Conservation (phyloP, 495 filamentous ascomycete genomes). For the Talaromyces liani region DNA sequence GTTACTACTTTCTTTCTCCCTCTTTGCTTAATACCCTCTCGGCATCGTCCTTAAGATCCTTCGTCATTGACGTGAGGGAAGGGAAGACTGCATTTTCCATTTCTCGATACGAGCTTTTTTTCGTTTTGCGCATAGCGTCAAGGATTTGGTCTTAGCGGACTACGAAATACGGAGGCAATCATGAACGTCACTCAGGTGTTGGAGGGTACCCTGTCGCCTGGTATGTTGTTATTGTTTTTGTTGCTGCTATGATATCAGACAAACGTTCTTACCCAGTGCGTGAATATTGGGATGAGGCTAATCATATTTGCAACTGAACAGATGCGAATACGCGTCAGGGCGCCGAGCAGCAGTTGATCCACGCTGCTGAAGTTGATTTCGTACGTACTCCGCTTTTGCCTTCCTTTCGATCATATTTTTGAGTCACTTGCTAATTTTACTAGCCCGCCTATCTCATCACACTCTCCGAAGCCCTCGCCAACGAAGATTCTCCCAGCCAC, state of each 20-base stretch:
- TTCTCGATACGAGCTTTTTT: background rate
- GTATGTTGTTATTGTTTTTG: slow-evolving; percentile 41
- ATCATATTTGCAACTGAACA: slow-evolving; percentile 25
- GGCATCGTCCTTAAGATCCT: background rate
- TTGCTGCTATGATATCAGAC: slow-evolving; percentile 4
- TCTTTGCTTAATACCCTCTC: background rate
- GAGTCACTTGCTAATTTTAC: slow-evolving; percentile 11
- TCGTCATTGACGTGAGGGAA: background rate
- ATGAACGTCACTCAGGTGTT: slow-evolving; percentile 84
- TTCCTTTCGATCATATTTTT: slow-evolving; percentile 13
- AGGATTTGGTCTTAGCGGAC: background rate
- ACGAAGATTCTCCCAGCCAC: slow-evolving; percentile 72
- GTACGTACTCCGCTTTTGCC: slow-evolving; percentile 49
- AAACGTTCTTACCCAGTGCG: background rate
- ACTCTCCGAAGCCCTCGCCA: slow-evolving; percentile 85
- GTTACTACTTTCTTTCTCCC: background rate
- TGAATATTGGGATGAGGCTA: background rate
- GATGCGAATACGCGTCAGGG: slow-evolving; percentile 82
- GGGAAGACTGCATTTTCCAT: background rate
- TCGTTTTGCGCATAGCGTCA: background rate
- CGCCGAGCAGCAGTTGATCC: slow-evolving; percentile 88
- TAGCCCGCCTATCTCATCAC: slow-evolving; percentile 86
- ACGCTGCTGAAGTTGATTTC: slow-evolving; percentile 89
- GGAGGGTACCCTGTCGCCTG: slow-evolving; percentile 82
- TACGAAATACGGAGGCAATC: slow-evolving; percentile 20